phyloP scores from a whole-genome alignment of 2,329 filamentous ascomycete species.

The Purpureocillium takamizusanense region DNA sequence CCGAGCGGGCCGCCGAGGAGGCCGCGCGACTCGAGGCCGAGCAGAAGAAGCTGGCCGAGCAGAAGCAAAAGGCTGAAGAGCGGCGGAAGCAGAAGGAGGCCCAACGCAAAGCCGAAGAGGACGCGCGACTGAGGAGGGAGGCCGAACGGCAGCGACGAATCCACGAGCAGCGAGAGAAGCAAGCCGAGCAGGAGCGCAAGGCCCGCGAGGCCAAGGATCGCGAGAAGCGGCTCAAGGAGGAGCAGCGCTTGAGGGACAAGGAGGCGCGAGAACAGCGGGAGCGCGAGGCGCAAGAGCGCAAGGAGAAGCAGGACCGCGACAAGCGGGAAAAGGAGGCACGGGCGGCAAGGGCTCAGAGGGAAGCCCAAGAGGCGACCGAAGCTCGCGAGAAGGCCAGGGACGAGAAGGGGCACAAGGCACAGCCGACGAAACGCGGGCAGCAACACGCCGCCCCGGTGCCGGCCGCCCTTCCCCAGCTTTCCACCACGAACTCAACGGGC shows the following conservation, averaged over 20 bases:
- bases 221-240: conserved; percentile 80
- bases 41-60: conserved; percentile 70
- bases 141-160: conserved; percentile 70
- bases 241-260: conserved; percentile 70
- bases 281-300: conserved; percentile 58
- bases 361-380: conserved; percentile 40
- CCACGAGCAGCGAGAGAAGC: conserved; percentile 77
- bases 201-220: conserved; percentile 49
- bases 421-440: conserved; percentile 14
- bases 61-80: conserved; percentile 75
- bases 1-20: conserved; percentile 83
- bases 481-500: conserved; percentile 43
- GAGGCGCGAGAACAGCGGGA: conserved; percentile 63
- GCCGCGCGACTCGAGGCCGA: conserved; percentile 67
- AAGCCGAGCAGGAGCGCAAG: conserved; percentile 79
- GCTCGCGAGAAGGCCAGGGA: conserved; percentile 61
- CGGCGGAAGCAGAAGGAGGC: conserved; percentile 86
- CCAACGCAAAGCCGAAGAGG: conserved; percentile 82
- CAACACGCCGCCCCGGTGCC: conserved; percentile 35
- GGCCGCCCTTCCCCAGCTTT: conserved; percentile 48
- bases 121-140: conserved; percentile 77
- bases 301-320: conserved; percentile 52
- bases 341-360: conserved; percentile 50
- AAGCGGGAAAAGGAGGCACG: conserved; percentile 52
- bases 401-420: conserved; percentile 27